These are phyloP conservation scores for Plenodomus biglobosus DNA, from an alignment of 2,329 filamentous ascomycete species.

Conservation along the genomic window DNA sequence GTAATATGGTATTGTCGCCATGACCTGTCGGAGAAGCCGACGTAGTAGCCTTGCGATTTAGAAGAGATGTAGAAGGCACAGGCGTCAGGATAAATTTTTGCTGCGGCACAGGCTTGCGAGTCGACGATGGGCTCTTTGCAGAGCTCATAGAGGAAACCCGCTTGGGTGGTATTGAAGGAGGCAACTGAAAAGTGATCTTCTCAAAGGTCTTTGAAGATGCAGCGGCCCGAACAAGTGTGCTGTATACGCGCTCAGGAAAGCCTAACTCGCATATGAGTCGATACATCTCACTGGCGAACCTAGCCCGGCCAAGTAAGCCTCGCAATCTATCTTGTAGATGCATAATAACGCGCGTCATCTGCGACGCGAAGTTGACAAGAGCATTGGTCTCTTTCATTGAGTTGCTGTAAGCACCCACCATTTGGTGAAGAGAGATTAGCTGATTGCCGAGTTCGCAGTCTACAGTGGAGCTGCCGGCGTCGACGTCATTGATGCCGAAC, in stretches of 20 bases:
- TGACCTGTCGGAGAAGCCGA: not conserved
- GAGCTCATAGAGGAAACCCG: not conserved
- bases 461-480: not conserved
- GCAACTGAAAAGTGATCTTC: not conserved
- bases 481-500: slow-evolving; percentile 4
- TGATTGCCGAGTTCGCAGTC: slow-evolving; percentile 7
- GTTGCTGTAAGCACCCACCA: not conserved
- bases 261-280: slow-evolving; percentile 10
- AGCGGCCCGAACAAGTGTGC: slow-evolving; percentile 10
- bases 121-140: not conserved
- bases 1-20: not conserved
- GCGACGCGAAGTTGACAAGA: slow-evolving; percentile 1
- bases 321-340: slow-evolving; percentile 2
- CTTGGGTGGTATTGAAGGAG: not conserved
- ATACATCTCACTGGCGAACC: slow-evolving; percentile 10
- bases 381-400: not conserved
- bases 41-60: not conserved
- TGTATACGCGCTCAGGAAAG: slow-evolving; percentile 6
- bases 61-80: too few relatives aligned
- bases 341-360: not conserved
- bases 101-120: not conserved
- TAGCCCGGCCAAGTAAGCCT: slow-evolving; percentile 3
- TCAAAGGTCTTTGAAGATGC: not conserved
- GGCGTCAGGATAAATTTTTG: not conserved
- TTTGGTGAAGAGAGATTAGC: slow-evolving; percentile 4